phyloP scores from a whole-genome alignment of 2,329 filamentous ascomycete species.

The Microcyclosporella mali region DNA sequence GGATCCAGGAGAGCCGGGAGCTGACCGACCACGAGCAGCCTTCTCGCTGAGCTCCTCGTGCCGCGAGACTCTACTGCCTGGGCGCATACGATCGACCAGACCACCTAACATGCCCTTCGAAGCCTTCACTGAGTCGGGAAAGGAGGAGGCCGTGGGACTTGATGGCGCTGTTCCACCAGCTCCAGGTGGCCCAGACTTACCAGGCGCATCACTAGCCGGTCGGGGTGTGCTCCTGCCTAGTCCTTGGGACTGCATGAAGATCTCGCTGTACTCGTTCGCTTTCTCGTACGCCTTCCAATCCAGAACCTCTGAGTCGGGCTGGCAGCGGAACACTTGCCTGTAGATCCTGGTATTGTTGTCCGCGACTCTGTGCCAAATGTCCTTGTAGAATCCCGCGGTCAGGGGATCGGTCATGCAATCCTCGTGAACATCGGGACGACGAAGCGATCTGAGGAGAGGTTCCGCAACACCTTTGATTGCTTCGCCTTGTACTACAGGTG shows the following conservation, averaged over 20 bases:
- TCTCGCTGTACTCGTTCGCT: conserved; percentile 67
- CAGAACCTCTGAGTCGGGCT: conserved; percentile 90
- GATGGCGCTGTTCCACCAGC: conserved; percentile 26
- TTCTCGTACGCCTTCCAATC: conserved; percentile 92
- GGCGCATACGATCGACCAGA: conserved; percentile 30
- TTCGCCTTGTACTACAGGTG: conserved; percentile 53
- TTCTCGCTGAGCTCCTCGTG: conserved; percentile 26
- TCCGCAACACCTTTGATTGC: conserved; percentile 36
- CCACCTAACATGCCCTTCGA: conserved; percentile 26
- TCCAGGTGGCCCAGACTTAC: conserved; percentile 46
- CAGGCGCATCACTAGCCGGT: conserved; percentile 43
- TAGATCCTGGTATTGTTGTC: conserved; percentile 95
- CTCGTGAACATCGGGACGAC: conserved; percentile 67
- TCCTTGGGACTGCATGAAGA: conserved; percentile 64
- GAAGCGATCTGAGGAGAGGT: conserved; percentile 58
- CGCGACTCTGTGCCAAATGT: conserved; percentile 80
- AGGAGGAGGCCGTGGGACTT: conserved; percentile 10
- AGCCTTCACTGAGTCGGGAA: conserved; percentile 2
- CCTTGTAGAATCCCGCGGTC: conserved; percentile 72
- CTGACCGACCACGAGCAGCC: conserved; percentile 4
- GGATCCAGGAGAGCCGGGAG: conserved; percentile 21
- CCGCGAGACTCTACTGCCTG: conserved; percentile 25
- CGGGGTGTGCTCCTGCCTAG: conserved; percentile 47
- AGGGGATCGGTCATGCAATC: conserved; percentile 95
- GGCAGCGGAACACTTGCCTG: conserved; percentile 88